Base-by-base conservation (phyloP, 192 early-diverging fungal species). In the Backusella australiensis region DNA sequence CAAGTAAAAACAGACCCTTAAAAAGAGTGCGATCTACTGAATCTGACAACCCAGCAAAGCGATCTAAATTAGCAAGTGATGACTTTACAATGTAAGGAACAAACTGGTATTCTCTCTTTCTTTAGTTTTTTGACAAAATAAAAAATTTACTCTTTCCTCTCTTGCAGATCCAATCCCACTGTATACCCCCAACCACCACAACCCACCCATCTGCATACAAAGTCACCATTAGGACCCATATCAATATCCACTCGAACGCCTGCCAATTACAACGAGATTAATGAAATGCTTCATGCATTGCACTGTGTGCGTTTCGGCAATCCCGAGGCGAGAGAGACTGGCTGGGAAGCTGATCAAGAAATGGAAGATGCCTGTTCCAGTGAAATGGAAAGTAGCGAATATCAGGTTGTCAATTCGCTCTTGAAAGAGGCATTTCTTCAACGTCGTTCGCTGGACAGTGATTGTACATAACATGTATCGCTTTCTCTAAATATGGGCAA, bases 401-500 rank as follows among this genome's bases (percentile, higher is more conserved):
- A 75, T 49, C 23, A 41, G 6, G 19, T 21, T 21, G 67, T 77
- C 34, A 81, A 81, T 67, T 63, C 36, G 21, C n/a, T 81, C 4
- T 53, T 81, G 11, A 72, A 72, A 69, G 72, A 77, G 46, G 75
- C 75, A 11, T 81, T 81, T 41, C 49, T 81, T 35, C 19, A 52
- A 42, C 67, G 78, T 1, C 78, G 72, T 41, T 26, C 38, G 36
- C 14, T 21, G 11, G 46, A 44, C 9, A 29, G 23, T 41, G 39
- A 41, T 26, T 17, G 4, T 9, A 44, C 23, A 23, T 71, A 46
- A 39, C 8, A 11, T 19, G 34, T 69, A 42, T 32, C 35, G 17
- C n/a, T 14, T n/a, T 71, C 23, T 26, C 23, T 71, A 71, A 39
- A 71, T 41, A 14, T 71, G 69, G 34, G 23, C 39, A 71, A 41